Evolutionary conservation across 805 yeast genomes (phyloP).

Genomic region (Metschnikowia koreensis): DNA sequence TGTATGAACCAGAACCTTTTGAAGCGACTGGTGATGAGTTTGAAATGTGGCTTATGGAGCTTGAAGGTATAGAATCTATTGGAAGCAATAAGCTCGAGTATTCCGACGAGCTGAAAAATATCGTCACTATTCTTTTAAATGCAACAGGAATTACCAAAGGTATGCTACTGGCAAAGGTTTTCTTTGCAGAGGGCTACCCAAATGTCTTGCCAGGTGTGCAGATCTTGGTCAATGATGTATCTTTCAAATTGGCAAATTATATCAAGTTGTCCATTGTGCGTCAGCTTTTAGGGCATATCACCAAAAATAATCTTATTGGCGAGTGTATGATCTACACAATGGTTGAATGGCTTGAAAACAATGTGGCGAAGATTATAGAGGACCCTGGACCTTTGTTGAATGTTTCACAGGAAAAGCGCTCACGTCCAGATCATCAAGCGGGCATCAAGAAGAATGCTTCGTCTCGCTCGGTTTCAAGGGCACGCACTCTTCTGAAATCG

Average conservation of each 20-base stretch:
- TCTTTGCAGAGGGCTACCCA: slow-evolving; percentile 53
- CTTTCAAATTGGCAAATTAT: slow-evolving; percentile 64
- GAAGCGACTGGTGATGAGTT: slow-evolving; percentile 25
- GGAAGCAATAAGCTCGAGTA: slow-evolving; percentile 46
- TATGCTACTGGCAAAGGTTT: slow-evolving; percentile 23
- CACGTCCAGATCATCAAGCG: not conserved
- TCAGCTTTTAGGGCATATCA: slow-evolving; percentile 44
- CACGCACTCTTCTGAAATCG: not conserved
- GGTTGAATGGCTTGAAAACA: slow-evolving; percentile 76
- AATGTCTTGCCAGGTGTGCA: slow-evolving; percentile 67
- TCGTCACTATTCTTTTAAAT: slow-evolving; percentile 13
- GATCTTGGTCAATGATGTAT: slow-evolving; percentile 35
- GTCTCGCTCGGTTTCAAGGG: not conserved
- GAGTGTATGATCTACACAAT: slow-evolving; percentile 66
- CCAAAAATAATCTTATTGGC: slow-evolving; percentile 52
- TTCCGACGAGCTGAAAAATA: slow-evolving; percentile 22
- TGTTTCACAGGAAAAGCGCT: not conserved
- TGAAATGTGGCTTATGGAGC: slow-evolving; percentile 71
- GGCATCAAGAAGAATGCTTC: not conserved
- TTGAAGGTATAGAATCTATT: slow-evolving; percentile 62
- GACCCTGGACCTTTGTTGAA: slow-evolving; percentile 68
- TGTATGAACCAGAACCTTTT: slow-evolving; percentile 4
- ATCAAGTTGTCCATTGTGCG: slow-evolving; percentile 58
- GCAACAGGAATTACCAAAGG: slow-evolving; percentile 8
- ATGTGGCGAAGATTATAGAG: slow-evolving; percentile 54